These are phyloP conservation scores for Cutaneotrichosporon mucoides DNA, from an alignment of 1,284 basidiomycete species.

Conservation along the genomic window DNA sequence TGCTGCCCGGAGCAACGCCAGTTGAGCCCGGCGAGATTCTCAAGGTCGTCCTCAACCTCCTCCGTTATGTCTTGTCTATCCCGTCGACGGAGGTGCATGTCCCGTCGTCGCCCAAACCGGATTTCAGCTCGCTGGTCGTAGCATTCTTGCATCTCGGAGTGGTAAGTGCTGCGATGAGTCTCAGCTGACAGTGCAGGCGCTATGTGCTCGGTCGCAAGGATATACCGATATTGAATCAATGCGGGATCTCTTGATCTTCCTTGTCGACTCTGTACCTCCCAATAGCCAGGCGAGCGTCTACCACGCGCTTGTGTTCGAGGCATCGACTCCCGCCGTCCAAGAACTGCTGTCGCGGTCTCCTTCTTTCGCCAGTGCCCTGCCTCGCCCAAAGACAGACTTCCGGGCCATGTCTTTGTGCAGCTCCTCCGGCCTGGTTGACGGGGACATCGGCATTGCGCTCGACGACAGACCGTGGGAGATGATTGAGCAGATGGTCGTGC, in stretches of 20 bases:
- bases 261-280: slow-evolving; percentile 17
- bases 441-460: slow-evolving; percentile 20
- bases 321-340: slow-evolving; percentile 21
- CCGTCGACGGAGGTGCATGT: slow-evolving; percentile 20
- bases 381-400: slow-evolving; percentile 22
- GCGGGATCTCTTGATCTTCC: slow-evolving; percentile 31
- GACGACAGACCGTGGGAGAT: slow-evolving; percentile 48
- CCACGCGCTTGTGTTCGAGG: slow-evolving; percentile 31
- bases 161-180: slow-evolving; percentile 19
- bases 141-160: slow-evolving; percentile 30
- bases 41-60: slow-evolving; percentile 26
- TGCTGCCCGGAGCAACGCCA: slow-evolving; percentile 26
- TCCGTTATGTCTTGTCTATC: slow-evolving; percentile 34
- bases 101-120: slow-evolving; percentile 31
- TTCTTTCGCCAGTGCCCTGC: slow-evolving; percentile 26
- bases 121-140: slow-evolving; percentile 33
- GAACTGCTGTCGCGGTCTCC: slow-evolving; percentile 17
- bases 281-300: slow-evolving; percentile 7
- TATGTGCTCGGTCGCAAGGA: slow-evolving; percentile 12
- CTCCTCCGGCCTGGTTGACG: slow-evolving; percentile 14
- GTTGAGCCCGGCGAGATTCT: slow-evolving; percentile 31
- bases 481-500: slow-evolving; percentile 36
- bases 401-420: slow-evolving; percentile 30
- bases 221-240: slow-evolving; percentile 14
- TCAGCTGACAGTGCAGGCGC: slow-evolving; percentile 11